Conservation (phyloP, 2,329 filamentous ascomycete species). For the Seiridium cupressi region DNA sequence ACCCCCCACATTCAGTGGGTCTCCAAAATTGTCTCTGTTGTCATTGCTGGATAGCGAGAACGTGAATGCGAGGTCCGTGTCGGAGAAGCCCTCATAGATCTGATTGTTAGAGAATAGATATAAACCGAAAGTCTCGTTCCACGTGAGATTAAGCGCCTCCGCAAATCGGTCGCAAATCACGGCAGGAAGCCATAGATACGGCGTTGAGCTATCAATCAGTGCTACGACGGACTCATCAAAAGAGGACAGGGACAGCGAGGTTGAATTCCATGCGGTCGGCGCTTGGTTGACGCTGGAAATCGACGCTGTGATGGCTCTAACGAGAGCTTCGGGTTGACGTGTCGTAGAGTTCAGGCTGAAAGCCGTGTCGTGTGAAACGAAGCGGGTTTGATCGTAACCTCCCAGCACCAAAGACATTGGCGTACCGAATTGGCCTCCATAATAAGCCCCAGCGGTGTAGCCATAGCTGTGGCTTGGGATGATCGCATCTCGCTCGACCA, state of each 20-base stretch:
- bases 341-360: conserved; percentile 57
- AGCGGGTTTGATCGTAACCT: conserved; percentile 65
- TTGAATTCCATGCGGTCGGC: conserved; percentile 37
- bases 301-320: conserved; percentile 54
- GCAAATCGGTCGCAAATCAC: conserved; percentile 64
- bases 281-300: conserved; percentile 28
- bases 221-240: conserved; percentile 49
- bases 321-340: conserved; percentile 56
- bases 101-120: conserved; percentile 61
- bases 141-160: conserved; percentile 59
- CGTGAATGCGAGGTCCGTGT: conserved; percentile 49
- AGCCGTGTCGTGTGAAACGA: conserved; percentile 56
- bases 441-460: conserved; percentile 74
- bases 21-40: conserved; percentile 50
- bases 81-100: conserved; percentile 47
- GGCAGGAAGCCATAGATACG: conserved; percentile 62
- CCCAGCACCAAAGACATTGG: conserved; percentile 65
- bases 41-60: conserved; percentile 57
- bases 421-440: conserved; percentile 46
- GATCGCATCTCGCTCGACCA: conserved; percentile 55
- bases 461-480: conserved; percentile 74
- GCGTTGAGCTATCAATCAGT: conserved; percentile 62
- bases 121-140: conserved; percentile 60
- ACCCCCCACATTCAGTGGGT: conserved; percentile 45
- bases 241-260: conserved; percentile 34